A percentile compares a stretch with the other conserved stretches of the same genome.
Conservation (phyloP, 257 asterid genomes). For the Rehmannia glutinosa region DNA sequence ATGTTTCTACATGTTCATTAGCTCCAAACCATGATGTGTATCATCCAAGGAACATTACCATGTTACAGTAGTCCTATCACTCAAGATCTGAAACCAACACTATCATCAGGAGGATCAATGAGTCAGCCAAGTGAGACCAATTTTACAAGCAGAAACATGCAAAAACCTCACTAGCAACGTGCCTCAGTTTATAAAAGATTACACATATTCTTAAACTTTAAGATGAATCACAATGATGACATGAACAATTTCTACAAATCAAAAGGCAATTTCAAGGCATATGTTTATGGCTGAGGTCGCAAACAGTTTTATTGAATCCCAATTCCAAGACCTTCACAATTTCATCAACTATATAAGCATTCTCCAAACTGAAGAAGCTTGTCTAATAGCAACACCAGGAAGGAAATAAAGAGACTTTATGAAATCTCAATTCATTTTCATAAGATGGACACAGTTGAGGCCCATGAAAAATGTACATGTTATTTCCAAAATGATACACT, state of each 20-base stretch:
- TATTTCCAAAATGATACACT: background rate
- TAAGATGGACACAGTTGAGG: background rate
- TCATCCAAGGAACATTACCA: background rate
- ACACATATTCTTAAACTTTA: background rate
- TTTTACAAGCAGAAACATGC: background rate
- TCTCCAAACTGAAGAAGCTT: background rate
- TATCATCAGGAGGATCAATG: no score
- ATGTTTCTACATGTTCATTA: background rate
- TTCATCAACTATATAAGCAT: background rate
- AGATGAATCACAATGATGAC: background rate
- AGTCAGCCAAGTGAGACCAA: no score
- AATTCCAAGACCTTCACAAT: background rate
- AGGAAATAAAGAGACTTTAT: background rate
- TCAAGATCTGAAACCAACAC: no score
- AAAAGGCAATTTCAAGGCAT: no score
- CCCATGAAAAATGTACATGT: background rate
- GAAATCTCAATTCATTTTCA: background rate
- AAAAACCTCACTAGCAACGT: background rate
- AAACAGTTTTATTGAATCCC: no score
- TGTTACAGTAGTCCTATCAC: no score
- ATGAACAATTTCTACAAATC: background rate
- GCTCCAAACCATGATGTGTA: background rate
- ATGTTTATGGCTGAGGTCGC: no score
- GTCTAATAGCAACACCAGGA: background rate
- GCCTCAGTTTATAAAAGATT: background rate